These are phyloP conservation scores for Cordyceps farinosa DNA, from an alignment of 2,329 filamentous ascomycete genomes.

Conservation along the genomic window DNA sequence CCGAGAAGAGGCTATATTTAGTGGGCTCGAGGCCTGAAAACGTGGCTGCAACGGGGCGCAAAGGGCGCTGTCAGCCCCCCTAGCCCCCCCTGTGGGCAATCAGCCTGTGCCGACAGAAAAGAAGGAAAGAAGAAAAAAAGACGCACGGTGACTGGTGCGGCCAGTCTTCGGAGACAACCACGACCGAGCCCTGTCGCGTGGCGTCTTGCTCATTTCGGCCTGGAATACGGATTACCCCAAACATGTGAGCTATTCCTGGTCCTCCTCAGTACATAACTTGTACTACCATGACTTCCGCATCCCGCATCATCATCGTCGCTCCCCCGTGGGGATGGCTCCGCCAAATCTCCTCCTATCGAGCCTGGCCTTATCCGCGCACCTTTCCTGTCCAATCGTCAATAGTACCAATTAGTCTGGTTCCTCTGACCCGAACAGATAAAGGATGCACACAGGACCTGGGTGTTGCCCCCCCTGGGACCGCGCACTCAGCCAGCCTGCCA, in stretches of 20 bases:
- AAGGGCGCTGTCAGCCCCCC: neutral
- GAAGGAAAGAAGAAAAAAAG: no score
- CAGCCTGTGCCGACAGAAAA: neutral
- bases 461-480: neutral
- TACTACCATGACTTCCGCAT: neutral
- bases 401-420: neutral
- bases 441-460: neutral
- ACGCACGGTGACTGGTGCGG: neutral
- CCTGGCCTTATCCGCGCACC: no score
- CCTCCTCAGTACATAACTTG: neutral
- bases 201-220: slow-evolving; percentile 10
- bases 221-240: neutral
- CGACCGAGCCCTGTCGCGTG: slow-evolving; percentile 5
- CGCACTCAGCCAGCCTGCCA: slow-evolving; percentile 5
- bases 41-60: neutral
- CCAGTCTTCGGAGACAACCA: neutral
- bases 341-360: neutral
- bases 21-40: neutral
- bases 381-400: neutral
- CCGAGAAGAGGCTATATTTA: neutral
- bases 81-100: no score
- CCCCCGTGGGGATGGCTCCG: slow-evolving; percentile 8
- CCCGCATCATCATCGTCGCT: neutral
- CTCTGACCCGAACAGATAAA: neutral
- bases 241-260: neutral